Evolutionary conservation across 805 yeast genomes (phyloP), one percentile per base, ranked within the genome.

Genomic region (Maudiozyma turicensis): DNA sequence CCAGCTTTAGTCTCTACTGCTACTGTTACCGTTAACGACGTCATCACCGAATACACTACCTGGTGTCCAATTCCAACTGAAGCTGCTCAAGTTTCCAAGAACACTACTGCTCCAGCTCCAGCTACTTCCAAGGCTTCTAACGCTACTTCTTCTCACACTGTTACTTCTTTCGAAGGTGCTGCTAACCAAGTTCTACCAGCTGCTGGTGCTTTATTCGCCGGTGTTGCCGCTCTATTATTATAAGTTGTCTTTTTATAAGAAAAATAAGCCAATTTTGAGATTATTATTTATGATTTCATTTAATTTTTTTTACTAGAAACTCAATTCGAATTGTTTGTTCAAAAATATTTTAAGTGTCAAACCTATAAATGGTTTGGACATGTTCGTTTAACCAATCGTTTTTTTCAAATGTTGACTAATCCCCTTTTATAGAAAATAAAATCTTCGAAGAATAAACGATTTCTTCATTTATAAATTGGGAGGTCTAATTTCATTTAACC

Each of bases 181-280:
- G 77, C 74, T 54, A 74, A 57, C 48, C 67, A 62, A 61, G 73
- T 73, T 54, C 66, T 68, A 55, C 74, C 74, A 67, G 74, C 74
- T 59, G 73, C 70, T 55, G 74, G 74, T 61, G 75, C 74, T 60
- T 61, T 71, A 56, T 65, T 73, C 50, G 76, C 75, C 53, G 76
- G 76, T 71, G 71, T 68, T 53, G 74, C 73, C 58, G 76, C 74
- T 68, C 64, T 71, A 61, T 66, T 71, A 65, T 70, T 71, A 67
- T 71, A 71, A 69, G 38, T 35, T 35, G 15, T 35, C 7, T 35
- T 35, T 35, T 35, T 13, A 35, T n/a, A 35, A 6, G 7, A n/a
- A 13, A 13, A 35, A n/a, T 35, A 13, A 35, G 13, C n/a, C 7
- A n/a, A 13, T 13, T 13, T 6, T 6, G n/a, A 32, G 5, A 32